Evolutionary conservation across 176 grass and related monocot genomes (phyloP), one percentile per base, ranked within the genome.

Genomic region (Pharus latifolius): DNA sequence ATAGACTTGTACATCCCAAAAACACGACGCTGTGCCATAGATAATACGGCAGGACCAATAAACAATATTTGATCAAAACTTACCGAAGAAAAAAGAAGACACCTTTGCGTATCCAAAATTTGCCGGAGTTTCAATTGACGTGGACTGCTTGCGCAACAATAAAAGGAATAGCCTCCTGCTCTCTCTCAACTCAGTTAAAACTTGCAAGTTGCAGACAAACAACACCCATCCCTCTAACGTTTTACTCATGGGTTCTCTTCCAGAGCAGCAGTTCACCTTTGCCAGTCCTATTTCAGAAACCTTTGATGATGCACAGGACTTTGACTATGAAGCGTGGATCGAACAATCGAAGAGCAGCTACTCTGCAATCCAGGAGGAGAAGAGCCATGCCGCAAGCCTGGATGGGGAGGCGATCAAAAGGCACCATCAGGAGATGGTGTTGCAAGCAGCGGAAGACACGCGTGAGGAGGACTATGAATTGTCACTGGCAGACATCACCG

Each of bases 251-350:
- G 54, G 25, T 27, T 33, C 52, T 35, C 19, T 29, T 30, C 20
- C 9, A 19, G 61, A 76, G 59, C 44, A 83, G 16, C 32, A 84
- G 3, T 76, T 85, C 77, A 80, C 49, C 45, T 80, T 86, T 11
- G 56, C 27, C 11, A 59, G 52, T 18, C 48, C 70, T 61, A 2
- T 58, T 3, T 41, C 58, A 65, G 24, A 75, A 23, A 48, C 57
- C 48, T 16, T 18, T 1, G 10, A 74, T 20, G 72, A 86, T n/a
- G 63, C 42, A 22, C 15, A 47, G 3, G 64, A 72, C 18, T 85
- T 73, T 29, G 59, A 79, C 29, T 73, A 85, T 13, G 30, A 60
- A 59, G 70, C 56, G 42, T 76, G 73, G 60, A 52, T 76, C 47
- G 47, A 76, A 17, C 73, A 65, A 53, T 65, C 63, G 14, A 78